Percentiles rank a stretch among this genome's conserved stretches.
These are phyloP conservation scores for Sutorius eximius DNA, from an alignment of 1,284 basidiomycete species.

Conservation along the genomic window DNA sequence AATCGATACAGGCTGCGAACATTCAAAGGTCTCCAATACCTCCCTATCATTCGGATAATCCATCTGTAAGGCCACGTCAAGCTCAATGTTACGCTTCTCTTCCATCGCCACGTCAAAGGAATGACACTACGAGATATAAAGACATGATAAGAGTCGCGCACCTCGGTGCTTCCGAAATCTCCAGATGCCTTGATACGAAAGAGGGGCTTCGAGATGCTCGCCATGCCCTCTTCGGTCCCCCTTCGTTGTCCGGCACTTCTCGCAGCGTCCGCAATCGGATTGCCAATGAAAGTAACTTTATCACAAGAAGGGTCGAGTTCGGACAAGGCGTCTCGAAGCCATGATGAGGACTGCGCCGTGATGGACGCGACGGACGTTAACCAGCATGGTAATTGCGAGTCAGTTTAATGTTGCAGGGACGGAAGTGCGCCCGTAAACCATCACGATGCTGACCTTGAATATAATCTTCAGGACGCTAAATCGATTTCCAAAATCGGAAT, in stretches of 20 bases:
- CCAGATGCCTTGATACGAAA: slow-evolving; percentile 79
- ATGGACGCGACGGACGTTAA: neutral
- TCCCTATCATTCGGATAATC: slow-evolving; percentile 91
- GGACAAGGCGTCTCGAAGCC: slow-evolving; percentile 88
- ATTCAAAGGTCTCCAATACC: slow-evolving; percentile 87
- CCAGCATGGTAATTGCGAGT: neutral
- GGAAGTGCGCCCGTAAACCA: neutral
- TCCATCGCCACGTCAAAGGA: neutral
- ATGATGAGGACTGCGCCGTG: slow-evolving; percentile 55
- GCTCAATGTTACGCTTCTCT: neutral
- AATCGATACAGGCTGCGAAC: slow-evolving; percentile 63
- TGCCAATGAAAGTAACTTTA: slow-evolving; percentile 79
- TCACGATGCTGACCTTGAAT: slow-evolving; percentile 62
- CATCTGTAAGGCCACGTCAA: slow-evolving; percentile 55
- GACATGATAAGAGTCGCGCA: slow-evolving; percentile 31
- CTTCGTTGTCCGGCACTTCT: slow-evolving; percentile 5
- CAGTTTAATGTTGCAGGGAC: neutral
- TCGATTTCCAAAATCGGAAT: neutral
- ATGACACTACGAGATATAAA: neutral
- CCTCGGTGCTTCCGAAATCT: slow-evolving; percentile 82
- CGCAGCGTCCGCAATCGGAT: slow-evolving; percentile 47
- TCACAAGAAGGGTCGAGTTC: slow-evolving; percentile 86
- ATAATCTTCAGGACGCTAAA: slow-evolving; percentile 78
- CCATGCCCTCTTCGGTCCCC: neutral
- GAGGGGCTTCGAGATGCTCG: slow-evolving; percentile 45